These are phyloP conservation scores for Mycena latifolia DNA, from an alignment of 768 basidiomycete species.

Conservation along the genomic window DNA sequence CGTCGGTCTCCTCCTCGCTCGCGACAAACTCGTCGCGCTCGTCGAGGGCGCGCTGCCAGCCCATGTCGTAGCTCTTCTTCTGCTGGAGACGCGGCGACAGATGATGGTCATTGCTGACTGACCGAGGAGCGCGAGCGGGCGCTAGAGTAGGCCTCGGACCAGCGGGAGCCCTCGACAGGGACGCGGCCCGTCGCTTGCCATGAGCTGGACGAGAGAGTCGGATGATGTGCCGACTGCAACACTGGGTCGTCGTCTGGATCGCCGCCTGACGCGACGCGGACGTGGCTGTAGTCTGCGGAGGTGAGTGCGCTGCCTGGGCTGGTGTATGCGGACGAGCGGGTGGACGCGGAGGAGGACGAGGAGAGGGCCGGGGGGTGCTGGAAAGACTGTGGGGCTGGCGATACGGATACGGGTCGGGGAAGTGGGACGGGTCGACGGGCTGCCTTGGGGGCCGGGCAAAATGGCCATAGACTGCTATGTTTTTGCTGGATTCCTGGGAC, in stretches of 20 bases:
- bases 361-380: constrained; percentile 71
- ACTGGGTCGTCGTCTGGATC: constrained; percentile 69
- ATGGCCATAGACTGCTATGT: constrained; percentile 50
- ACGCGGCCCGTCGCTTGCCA: constrained; percentile 51
- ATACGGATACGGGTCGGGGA: constrained; percentile 80
- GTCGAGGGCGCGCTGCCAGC: constrained; percentile 75
- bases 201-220: constrained; percentile 73
- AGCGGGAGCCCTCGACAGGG: constrained; percentile 72
- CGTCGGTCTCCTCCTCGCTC: constrained; percentile 70
- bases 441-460: constrained; percentile 60
- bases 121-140: constrained; percentile 80
- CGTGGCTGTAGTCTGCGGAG: constrained; percentile 72
- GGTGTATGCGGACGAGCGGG: constrained; percentile 84
- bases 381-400: constrained; percentile 63
- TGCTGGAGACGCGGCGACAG: constrained; percentile 62
- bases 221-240: constrained; percentile 67
- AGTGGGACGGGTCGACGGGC: constrained; percentile 71
- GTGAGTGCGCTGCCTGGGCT: constrained; percentile 73
- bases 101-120: constrained; percentile 61
- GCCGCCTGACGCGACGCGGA: constrained; percentile 73
- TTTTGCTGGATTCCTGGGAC: constrained; percentile 54
- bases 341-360: constrained; percentile 79
- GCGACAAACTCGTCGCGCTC: constrained; percentile 76
- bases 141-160: constrained; percentile 81
- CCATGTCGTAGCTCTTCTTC: constrained; percentile 82